These are phyloP conservation scores for Candida coleopterorum DNA, from an alignment of 805 yeast species.

Conservation along the genomic window DNA sequence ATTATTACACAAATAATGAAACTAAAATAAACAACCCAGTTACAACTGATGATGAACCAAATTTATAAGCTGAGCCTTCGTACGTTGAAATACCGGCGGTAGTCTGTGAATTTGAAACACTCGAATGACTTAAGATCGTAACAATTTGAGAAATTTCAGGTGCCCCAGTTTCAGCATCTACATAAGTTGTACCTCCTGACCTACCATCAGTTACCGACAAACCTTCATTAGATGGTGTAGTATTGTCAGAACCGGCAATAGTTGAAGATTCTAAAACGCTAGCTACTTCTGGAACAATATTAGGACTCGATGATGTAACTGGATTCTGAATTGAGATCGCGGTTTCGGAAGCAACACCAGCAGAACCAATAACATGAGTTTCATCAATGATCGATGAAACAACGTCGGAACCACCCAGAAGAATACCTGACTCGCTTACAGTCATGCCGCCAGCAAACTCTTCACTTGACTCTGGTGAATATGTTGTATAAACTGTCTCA, in stretches of 20 bases:
- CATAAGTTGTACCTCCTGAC: background rate
- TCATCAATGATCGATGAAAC: background rate
- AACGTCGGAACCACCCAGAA: too few relatives aligned
- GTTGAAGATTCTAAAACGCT: too few relatives aligned
- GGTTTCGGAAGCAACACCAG: background rate
- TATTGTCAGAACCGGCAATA: too few relatives aligned
- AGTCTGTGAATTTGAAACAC: background rate
- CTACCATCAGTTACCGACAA: background rate
- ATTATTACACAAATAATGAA: background rate
- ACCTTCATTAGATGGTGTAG: background rate
- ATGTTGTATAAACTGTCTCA: too few relatives aligned
- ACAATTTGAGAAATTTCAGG: background rate
- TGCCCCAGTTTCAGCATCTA: too few relatives aligned
- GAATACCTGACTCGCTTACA: too few relatives aligned
- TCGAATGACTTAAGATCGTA: background rate
- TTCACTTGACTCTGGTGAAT: too few relatives aligned
- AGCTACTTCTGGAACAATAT: too few relatives aligned
- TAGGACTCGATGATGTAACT: background rate
- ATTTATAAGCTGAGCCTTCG: background rate
- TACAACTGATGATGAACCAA: background rate
- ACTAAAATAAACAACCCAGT: background rate
- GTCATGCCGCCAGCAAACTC: too few relatives aligned
- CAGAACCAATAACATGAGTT: background rate
- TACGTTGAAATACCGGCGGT: background rate
- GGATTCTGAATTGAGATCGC: background rate